Conservation (phyloP, 495 filamentous ascomycete species). For the Podospora bellae-mahoneyi region DNA sequence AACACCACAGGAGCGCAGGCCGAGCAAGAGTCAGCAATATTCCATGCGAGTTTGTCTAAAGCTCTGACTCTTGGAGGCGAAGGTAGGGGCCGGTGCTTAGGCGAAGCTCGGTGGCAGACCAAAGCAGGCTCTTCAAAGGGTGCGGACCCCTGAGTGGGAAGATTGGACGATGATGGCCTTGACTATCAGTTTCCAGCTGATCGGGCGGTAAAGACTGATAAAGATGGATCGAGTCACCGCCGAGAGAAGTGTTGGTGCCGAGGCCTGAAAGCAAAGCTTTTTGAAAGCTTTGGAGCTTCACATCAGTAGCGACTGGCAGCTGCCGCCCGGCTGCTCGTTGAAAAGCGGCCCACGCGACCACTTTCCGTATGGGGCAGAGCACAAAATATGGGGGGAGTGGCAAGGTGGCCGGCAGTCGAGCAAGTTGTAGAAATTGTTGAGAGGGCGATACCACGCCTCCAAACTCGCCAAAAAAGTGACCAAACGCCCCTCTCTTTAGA, state of each 20-base stretch:
- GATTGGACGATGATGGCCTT: not conserved
- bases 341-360: conserved; percentile 4
- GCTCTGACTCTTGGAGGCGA: not conserved
- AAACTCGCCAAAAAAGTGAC: not conserved
- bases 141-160: not conserved
- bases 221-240: not conserved
- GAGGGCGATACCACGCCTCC: not conserved
- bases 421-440: not conserved
- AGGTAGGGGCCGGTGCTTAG: not conserved
- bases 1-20: not conserved
- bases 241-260: not conserved
- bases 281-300: not conserved
- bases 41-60: not conserved
- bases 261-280: not conserved
- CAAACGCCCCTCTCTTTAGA: conserved; percentile 5
- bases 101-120: not conserved
- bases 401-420: not conserved
- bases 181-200: too few species aligned
- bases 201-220: not conserved
- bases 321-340: not conserved
- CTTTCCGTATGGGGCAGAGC: conserved; percentile 1
- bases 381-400: not conserved
- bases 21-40: not conserved
- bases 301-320: not conserved
- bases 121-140: not conserved